phyloP scores from a whole-genome alignment of 352 stramenopile species.

The Pythium graminicola region DNA sequence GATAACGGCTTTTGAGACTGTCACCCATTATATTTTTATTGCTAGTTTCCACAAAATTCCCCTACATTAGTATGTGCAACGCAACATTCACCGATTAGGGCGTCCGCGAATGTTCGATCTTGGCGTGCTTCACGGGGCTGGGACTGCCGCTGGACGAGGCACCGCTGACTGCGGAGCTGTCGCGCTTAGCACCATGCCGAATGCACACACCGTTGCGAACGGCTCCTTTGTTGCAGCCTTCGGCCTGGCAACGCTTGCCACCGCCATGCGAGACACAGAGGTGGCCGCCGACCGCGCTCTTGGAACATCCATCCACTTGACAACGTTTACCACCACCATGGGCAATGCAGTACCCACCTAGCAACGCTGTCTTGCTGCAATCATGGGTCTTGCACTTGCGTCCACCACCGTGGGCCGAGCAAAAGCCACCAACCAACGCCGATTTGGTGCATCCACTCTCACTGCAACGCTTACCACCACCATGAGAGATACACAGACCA shows the following conservation, averaged over 20 bases:
- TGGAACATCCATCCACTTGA: slow-evolving; percentile 37
- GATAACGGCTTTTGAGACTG: too few species aligned
- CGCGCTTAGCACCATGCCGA: slow-evolving; percentile 69
- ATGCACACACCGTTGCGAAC: slow-evolving; percentile 85
- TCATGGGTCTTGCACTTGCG: slow-evolving; percentile 62
- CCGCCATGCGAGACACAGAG: slow-evolving; percentile 50
- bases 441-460: slow-evolving; percentile 72
- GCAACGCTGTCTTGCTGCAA: slow-evolving; percentile 72
- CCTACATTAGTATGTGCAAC: slow-evolving; percentile 9
- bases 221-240: slow-evolving; percentile 78
- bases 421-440: slow-evolving; percentile 74
- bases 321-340: slow-evolving; percentile 48
- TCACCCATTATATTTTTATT: background rate
- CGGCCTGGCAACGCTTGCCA: slow-evolving; percentile 67
- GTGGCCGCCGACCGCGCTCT: slow-evolving; percentile 16
- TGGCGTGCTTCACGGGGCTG: slow-evolving; percentile 22
- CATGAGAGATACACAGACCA: slow-evolving; percentile 75
- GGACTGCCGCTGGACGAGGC: slow-evolving; percentile 21
- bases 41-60: slow-evolving; percentile 1
- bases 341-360: slow-evolving; percentile 68
- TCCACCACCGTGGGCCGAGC: slow-evolving; percentile 73
- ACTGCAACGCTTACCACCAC: slow-evolving; percentile 74
- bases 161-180: slow-evolving; percentile 25
- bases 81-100: slow-evolving; percentile 3
- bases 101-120: slow-evolving; percentile 15